Evolutionary conservation across 352 stramenopile genomes (phyloP), one percentile per base, ranked within the genome.

Genomic region (Phytophthora crassamura): DNA sequence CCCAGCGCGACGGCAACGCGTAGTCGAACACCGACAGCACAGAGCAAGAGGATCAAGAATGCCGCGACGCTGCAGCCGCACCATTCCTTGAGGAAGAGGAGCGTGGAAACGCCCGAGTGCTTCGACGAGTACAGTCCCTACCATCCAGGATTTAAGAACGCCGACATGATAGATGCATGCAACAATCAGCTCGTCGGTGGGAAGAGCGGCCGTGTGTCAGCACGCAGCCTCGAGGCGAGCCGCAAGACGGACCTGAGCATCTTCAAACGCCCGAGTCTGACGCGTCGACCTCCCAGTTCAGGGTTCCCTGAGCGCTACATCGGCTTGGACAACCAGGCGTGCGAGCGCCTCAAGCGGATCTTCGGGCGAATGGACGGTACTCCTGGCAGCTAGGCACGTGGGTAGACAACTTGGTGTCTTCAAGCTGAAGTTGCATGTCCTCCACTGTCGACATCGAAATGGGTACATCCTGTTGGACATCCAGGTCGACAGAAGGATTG

Each of bases 101-200:
- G 46, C 12, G 34, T 57, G 2, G 67, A 75, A 22, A 69, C 39
- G 0, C 69, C 78, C 33, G 76, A 91, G 48, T 93, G 84, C 49
- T 94, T 94, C 59, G 86, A 93, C 48, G 74, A 92, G 33, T 90
- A 94, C 74, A 92, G 82, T 66, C 78, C 75, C 28, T 94, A 94
- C 57, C 86, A 92, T 49, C 84, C 84, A 7, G 69, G 64, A 12
- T 91, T 88, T 35, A 82, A 84, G 50, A 72, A 61, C 10, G 39
- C 64, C 1, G 74, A 89, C 36, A 18, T 71, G 1, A 45, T 88
- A 6, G 77, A 82, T 12, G 63, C 64, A 28, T 53, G 46, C 40
- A 78, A 80, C 45, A 80, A 69, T 50, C 68, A 77, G 28, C 30
- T 65, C 1, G 35, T 30, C 4, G 51, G 42, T n/a, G 15, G 28